Evolutionary conservation across 306 rosid species (phyloP).

Genomic region (Malus orientalis): DNA sequence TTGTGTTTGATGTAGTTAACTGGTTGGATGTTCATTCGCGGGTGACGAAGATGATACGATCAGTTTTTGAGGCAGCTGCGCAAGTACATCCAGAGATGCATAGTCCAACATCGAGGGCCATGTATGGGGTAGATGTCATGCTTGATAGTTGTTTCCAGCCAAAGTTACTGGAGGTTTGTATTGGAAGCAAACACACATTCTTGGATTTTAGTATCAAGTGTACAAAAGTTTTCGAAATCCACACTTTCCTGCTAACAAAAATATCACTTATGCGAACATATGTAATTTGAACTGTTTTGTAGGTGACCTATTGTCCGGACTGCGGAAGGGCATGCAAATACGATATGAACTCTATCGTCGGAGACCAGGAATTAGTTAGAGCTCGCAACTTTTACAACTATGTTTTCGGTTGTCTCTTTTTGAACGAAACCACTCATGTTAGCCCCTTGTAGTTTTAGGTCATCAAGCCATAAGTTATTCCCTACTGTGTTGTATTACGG

Average conservation of each 20-base stretch:
- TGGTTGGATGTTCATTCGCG: slow-evolving; percentile 75
- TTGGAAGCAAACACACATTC: background rate
- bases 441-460: slow-evolving; percentile 25
- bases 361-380: slow-evolving; percentile 43
- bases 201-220: background rate
- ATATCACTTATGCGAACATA: too few species aligned
- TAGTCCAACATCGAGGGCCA: slow-evolving; percentile 68
- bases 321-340: slow-evolving; percentile 85
- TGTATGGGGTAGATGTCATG: slow-evolving; percentile 94
- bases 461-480: background rate
- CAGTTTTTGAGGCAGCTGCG: slow-evolving; percentile 81
- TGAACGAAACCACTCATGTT: slow-evolving; percentile 63
- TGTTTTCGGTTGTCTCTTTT: slow-evolving; percentile 74
- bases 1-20: slow-evolving; percentile 44
- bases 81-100: slow-evolving; percentile 86
- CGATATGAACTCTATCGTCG: slow-evolving; percentile 50
- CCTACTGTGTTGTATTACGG: background rate
- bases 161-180: slow-evolving; percentile 79
- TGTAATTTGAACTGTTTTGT: background rate
- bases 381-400: slow-evolving; percentile 61
- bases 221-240: background rate
- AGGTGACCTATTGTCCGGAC: slow-evolving; percentile 98
- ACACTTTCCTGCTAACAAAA: background rate
- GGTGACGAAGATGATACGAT: slow-evolving; percentile 62
- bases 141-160: slow-evolving; percentile 69